Base-by-base conservation (phyloP, 208 protist species). In the Wallacemonas sp. region DNA sequence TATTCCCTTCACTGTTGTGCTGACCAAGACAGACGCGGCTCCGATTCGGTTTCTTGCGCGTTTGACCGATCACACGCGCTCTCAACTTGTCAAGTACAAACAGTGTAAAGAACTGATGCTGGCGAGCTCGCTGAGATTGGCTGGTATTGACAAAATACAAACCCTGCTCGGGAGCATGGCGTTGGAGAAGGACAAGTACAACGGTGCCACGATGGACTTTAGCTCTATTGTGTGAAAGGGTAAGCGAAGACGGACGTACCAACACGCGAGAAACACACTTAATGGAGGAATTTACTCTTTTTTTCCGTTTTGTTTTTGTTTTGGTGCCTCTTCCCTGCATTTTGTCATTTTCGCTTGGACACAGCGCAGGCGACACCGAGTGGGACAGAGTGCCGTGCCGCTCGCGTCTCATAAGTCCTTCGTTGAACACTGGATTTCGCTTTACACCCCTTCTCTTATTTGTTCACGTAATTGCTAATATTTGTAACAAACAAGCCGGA, bases 41-140 rank as follows among this genome's bases (percentile, higher is more conserved):
- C 88, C 85, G 6, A 90, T 96, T 62, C 84, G 84, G 24, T 86
- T 88, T n/a, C 82, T 96, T 1, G 88, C 88, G 0, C 86, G 91
- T 0, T 66, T 96, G 26, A 77, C 80, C 0, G 91, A 94, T 65
- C 80, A 91, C 84, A 94, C 86, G 9, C 87, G 91, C 46, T 86
- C 76, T 34, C 75, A 82, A 65, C 80, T 96, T 8, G 76, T 94
- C 19, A 75, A 83, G 54, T 96, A 91, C 73, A 79, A 67, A 39
- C 77, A 93, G 26, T 96, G 91, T 70, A 88, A 94, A 34, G 88
- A 94, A 64, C 76, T 96, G 30, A 78, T 94, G 70, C 74, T 96
- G 41, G 74, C 80, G 44, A 93, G 88, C 71, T 80, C 88, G 30
- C 64, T 96, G 53, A 80, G 88, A 1, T 75, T 96, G 17, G 86